These are phyloP conservation scores for Acidiella bohemica DNA, from an alignment of 495 filamentous ascomycete species.

Conservation along the genomic window DNA sequence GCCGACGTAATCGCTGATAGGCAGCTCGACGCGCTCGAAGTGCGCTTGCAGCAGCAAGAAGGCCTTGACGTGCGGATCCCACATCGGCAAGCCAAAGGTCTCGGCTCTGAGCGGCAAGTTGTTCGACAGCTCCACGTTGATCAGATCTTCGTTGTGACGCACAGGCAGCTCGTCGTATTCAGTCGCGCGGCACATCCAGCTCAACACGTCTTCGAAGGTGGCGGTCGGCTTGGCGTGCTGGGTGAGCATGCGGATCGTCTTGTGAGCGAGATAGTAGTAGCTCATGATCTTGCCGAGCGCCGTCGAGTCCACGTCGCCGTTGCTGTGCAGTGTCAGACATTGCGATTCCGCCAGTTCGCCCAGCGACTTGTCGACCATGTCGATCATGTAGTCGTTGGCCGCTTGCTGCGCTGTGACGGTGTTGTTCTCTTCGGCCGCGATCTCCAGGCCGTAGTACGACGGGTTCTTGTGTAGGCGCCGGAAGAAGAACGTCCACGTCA, in stretches of 20 bases:
- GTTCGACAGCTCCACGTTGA: conserved; percentile 81
- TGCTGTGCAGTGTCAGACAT: conserved; percentile 69
- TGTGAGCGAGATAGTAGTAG: conserved; percentile 97
- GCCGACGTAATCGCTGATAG: conserved; percentile 93
- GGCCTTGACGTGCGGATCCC: conserved; percentile 97
- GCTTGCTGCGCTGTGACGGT: conserved; percentile 67
- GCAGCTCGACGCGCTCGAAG: conserved; percentile 81
- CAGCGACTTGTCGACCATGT: conserved; percentile 76
- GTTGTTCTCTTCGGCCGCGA: conserved; percentile 86
- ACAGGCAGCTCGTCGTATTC: conserved; percentile 98
- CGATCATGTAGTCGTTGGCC: conserved; percentile 85
- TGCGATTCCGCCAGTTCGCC: conserved; percentile 65
- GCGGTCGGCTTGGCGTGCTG: conserved; percentile 62
- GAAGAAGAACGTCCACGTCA: conserved; percentile 99
- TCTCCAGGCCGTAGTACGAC: conserved; percentile 92
- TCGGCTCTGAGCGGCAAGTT: conserved; percentile 59
- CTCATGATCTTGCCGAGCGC: conserved; percentile 94
- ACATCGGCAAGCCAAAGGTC: conserved; percentile 71
- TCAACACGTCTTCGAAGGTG: conserved; percentile 69
- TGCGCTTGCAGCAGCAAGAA: conserved; percentile 90
- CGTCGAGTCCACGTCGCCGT: conserved; percentile 78
- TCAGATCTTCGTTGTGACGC: conserved; percentile 97
- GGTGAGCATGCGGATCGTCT: conserved; percentile 76
- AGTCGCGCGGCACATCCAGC: conserved; percentile 84
- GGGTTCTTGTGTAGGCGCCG: conserved; percentile 94